Base-by-base conservation (phyloP, 2,329 filamentous ascomycete species). In the Raffaelea arxii region DNA sequence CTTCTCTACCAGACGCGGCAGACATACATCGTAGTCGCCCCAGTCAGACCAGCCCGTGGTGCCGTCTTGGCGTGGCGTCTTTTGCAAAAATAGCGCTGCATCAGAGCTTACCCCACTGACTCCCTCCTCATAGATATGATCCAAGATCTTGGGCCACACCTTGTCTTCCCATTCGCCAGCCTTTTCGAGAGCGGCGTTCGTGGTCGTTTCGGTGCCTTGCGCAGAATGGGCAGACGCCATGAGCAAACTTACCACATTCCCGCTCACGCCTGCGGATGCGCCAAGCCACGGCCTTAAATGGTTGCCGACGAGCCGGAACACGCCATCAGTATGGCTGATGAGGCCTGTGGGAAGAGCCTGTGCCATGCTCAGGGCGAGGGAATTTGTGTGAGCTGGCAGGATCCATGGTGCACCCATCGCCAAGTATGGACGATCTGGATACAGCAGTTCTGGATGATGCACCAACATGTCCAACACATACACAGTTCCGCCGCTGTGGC, bases 381-480 rank as follows among this genome's bases (percentile, higher is more conserved):
- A 52, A 23, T 51, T 51, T 4, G 58, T 56, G 48, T 56, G 58
- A 3, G 52, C 32, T 2, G 62, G 58, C 5, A 56, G 50, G 23
- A 63, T 58, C 60, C 62, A 64, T 2, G 62, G 62, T 7, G 51
- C 55, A 7, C 53, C 55, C 12, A 62, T 54, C 16, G 57, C 59
- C 10, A 63, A 46, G 38, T 60, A 60, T 0, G 55, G 53, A 11
- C 36, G 41, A 7, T 52, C 7, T 0, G 59, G 58, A 32, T 54
- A 44, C 22, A 62, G 54, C 25, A 62, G 36, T 41, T 56, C 46
- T 5, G 58, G 59, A 27, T 58, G 55, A 44, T 58, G 56, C 16
- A 63, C 52, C 16, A 60, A n/a, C 18, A 58, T 35, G 48, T 63
- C 58, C 27, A 64, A 53, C 6, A 57, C 59, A 49, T 55, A 62